These are phyloP conservation scores for Candida berthetii DNA, from an alignment of 805 yeast species.

Conservation along the genomic window DNA sequence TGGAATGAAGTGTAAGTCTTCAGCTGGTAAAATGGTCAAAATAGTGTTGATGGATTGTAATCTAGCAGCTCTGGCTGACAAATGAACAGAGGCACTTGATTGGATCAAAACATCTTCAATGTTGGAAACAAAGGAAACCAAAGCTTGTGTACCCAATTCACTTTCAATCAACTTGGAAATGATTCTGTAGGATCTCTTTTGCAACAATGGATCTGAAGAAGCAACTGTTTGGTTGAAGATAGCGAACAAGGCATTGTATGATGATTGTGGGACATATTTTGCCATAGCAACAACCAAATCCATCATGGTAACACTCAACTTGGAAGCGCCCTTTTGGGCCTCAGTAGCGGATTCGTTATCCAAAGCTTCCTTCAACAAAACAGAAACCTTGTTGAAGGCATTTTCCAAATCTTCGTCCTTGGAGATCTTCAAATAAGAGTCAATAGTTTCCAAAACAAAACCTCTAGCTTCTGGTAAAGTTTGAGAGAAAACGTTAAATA, in stretches of 20 bases:
- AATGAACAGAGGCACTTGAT: constrained; percentile 50
- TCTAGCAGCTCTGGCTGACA: constrained; percentile 79
- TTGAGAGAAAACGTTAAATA: constrained; percentile 90
- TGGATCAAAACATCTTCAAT: constrained; percentile 55
- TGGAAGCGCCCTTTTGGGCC: constrained; percentile 32
- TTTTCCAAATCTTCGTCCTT: constrained; percentile 57
- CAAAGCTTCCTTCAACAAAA: constrained; percentile 66
- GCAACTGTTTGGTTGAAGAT: constrained; percentile 68
- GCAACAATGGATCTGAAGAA: constrained; percentile 59
- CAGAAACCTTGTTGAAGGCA: constrained; percentile 84
- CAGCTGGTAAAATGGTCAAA: constrained; percentile 53
- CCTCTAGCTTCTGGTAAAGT: constrained; percentile 81
- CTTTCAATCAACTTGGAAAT: constrained; percentile 65
- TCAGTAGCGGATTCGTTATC: constrained; percentile 42
- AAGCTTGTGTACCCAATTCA: constrained; percentile 53
- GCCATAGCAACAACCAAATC: constrained; percentile 86
- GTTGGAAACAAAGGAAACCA: constrained; percentile 44
- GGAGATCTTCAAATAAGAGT: constrained; percentile 68
- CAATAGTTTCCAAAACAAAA: constrained; percentile 80
- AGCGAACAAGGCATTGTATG: constrained; percentile 69
- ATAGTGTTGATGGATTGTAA: constrained; percentile 59
- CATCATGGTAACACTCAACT: constrained; percentile 78
- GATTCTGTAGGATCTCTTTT: constrained; percentile 85
- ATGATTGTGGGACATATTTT: constrained; percentile 66
- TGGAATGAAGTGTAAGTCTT: constrained; percentile 73